Evolutionary conservation across 306 rosid genomes (phyloP).

Genomic region (Cotoneaster glaucophyllus): DNA sequence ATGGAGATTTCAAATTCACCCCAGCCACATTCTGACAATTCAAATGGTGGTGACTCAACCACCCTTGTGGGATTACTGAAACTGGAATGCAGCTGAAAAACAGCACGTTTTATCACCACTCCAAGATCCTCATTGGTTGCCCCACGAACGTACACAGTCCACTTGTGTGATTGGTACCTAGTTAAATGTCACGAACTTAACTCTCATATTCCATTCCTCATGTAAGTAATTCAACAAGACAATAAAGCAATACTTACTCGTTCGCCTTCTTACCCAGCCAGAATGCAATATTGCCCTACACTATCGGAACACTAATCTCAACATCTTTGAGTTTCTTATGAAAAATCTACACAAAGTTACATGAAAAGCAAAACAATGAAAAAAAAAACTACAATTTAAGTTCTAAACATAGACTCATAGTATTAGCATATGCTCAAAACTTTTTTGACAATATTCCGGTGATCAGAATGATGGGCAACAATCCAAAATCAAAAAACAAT

Average conservation of each 20-base stretch:
- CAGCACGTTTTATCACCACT: conserved; percentile 50
- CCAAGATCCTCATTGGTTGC: conserved; percentile 69
- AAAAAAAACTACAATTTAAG: not conserved
- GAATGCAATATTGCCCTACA: conserved; percentile 71
- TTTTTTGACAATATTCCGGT: not conserved
- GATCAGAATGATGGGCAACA: not conserved
- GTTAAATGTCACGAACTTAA: conserved; percentile 9
- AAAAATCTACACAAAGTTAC: conserved; percentile 46
- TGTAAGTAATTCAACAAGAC: conserved; percentile 5
- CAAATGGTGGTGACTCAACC: conserved; percentile 72
- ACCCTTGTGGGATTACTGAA: conserved; percentile 70
- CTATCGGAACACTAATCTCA: conserved; percentile 71
- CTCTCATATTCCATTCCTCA: not conserved
- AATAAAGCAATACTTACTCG: conserved; percentile 53
- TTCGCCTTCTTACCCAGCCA: conserved; percentile 90
- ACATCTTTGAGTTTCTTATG: conserved; percentile 60
- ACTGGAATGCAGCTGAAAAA: conserved; percentile 84
- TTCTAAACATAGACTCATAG: not conserved
- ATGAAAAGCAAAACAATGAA: conserved; percentile 19
- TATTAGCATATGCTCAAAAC: not conserved
- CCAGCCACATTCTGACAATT: conserved; percentile 80
- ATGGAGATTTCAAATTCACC: conserved; percentile 76
- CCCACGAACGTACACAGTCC: conserved; percentile 73
- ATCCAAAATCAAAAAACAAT: not conserved
- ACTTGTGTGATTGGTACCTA: conserved; percentile 76